Evolutionary conservation across 1,139 yeast species (phyloP).

Genomic region (Petasospora fabianii): DNA sequence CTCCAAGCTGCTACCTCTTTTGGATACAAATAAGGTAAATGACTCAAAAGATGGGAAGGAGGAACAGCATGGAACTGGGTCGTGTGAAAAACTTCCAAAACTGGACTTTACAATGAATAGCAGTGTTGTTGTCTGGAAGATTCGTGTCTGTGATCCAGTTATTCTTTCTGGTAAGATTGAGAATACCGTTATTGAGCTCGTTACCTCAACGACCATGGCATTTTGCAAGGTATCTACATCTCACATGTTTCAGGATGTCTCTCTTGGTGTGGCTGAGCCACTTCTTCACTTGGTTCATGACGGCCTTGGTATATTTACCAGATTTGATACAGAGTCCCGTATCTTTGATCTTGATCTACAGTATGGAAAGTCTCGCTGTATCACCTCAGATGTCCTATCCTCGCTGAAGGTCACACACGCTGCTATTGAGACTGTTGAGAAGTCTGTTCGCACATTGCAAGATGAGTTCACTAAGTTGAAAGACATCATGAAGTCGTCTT

Average conservation of each 20-base stretch:
- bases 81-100: slow-evolving; percentile 1
- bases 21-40: too few relatives aligned
- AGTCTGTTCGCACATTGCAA: neutral
- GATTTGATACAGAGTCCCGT: slow-evolving; percentile 2
- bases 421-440: slow-evolving; percentile 1
- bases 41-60: too few relatives aligned
- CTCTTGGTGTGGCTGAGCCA: too few relatives aligned
- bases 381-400: slow-evolving; percentile 8
- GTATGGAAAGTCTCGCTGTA: slow-evolving; percentile 4
- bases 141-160: slow-evolving; percentile 11
- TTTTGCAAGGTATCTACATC: slow-evolving; percentile 1
- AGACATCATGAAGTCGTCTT: too few relatives aligned
- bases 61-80: neutral
- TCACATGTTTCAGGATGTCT: neutral
- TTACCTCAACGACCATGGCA: neutral
- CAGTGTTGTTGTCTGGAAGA: slow-evolving; percentile 10
- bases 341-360: slow-evolving; percentile 5
- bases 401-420: slow-evolving; percentile 2
- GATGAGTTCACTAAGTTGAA: neutral
- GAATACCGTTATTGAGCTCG: slow-evolving; percentile 1
- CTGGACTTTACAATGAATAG: slow-evolving; percentile 1
- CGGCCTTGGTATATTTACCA: slow-evolving; percentile 7
- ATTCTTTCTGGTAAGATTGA: slow-evolving; percentile 5
- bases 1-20: neutral
- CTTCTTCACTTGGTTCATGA: slow-evolving; percentile 4